Base-by-base conservation (phyloP, 306 rosid genomes). In the Arachis hypogaea region DNA sequence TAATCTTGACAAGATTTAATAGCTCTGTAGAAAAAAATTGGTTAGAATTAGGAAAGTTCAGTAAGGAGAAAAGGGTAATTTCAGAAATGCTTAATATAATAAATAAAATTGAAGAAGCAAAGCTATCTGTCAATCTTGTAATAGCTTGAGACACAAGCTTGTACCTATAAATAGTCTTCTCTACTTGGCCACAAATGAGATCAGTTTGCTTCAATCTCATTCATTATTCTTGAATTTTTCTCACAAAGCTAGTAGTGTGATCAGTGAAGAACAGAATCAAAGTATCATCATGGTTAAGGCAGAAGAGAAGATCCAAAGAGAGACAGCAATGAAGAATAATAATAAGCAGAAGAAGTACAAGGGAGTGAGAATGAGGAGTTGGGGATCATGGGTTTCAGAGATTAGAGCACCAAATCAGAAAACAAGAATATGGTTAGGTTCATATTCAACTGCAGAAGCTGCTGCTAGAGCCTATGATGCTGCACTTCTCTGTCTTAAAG, bases 341-440 rank as follows among this genome's bases (percentile, higher is more conserved):
- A 69, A 74, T 75, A 93, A 93, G 89, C 92, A 78, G 52, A 69
- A 74, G 77, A 93, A 93, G 89, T 95, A 78, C 86, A 95, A 88
- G 81, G 99, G 99, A 75, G 99, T 95, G 18, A 90, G 99, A 84
- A 95, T 92, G 98, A 92, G 99, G 61, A 92, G 90, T 46, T 95
- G 99, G 99, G 99, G 99, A 0, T 95, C 99, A 14, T 95, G 92
- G 93, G 99, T 95, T 0, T 92, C 99, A 7, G 99, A 95, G 89
- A 88, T 95, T 41, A 87, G 99, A 68, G 97, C 99, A 62, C 99
- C 99, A 42, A 92, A 90, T 72, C 98, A 95, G 60, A 95, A 95
- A 73, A 90, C 98, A 71, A 92, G 99, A 81, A 95, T 95, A 11
- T 95, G 99, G 99, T 56, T 95, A 11, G 99, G 99, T 3, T 95